Conservation (phyloP, 768 basidiomycete species). For the Clavaria fumosa region DNA sequence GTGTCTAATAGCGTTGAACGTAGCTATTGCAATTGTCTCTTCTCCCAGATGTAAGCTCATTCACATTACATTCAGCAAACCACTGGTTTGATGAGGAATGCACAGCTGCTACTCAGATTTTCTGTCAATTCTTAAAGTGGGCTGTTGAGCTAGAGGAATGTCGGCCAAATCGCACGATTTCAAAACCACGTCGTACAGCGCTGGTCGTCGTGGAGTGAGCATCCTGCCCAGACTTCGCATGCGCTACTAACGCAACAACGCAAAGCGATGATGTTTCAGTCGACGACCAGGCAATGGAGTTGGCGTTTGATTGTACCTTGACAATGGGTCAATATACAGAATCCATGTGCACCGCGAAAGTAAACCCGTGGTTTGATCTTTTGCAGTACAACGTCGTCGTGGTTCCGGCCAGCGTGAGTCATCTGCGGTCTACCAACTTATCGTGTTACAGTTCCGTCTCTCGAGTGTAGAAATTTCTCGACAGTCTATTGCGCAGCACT, state of each 20-base stretch:
- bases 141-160: conserved; percentile 16
- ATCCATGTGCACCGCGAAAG: conserved; percentile 12
- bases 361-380: conserved; percentile 15
- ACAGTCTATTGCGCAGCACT: conserved; percentile 22
- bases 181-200: conserved; percentile 13
- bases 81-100: no score
- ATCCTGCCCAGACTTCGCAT: not conserved
- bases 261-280: conserved; percentile 13
- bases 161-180: conserved; percentile 9
- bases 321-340: conserved; percentile 17
- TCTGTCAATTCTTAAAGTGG: conserved; percentile 18
- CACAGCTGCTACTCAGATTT: conserved; percentile 16
- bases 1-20: conserved; percentile 1
- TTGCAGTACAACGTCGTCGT: conserved; percentile 24
- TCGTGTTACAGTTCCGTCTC: conserved; percentile 3
- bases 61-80: no score
- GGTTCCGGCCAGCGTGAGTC: conserved; percentile 25
- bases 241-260: conserved; percentile 4
- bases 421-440: conserved; percentile 4
- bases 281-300: conserved; percentile 11
- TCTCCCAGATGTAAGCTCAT: conserved; percentile 19
- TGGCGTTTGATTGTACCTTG: conserved; percentile 12
- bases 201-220: conserved; percentile 22
- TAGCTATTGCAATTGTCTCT: conserved; percentile 23
- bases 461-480: conserved; percentile 15